phyloP scores from a whole-genome alignment of 106 monocot species.

The Vanilla planifolia region DNA sequence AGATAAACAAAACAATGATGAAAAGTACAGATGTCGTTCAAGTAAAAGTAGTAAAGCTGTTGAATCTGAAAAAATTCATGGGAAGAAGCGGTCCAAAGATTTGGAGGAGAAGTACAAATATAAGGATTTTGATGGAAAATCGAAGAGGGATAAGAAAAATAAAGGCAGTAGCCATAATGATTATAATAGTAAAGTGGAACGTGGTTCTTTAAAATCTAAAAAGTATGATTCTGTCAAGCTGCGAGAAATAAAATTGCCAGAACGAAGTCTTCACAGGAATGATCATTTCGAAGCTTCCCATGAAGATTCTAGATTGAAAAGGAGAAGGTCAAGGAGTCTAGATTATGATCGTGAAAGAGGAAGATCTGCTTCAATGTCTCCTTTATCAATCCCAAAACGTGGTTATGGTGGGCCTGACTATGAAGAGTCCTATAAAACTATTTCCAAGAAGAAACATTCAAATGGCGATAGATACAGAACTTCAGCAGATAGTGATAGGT shows the following conservation, averaged over 20 bases:
- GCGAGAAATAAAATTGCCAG: constrained; percentile 26
- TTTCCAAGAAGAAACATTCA: constrained; percentile 36
- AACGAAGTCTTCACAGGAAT: constrained; percentile 37
- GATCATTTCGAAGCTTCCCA: constrained; percentile 16
- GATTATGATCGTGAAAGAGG: constrained; percentile 36
- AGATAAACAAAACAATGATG: constrained; percentile 33
- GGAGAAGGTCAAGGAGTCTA: constrained; percentile 67
- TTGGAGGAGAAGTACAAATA: constrained; percentile 25
- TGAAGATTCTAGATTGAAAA: constrained; percentile 35
- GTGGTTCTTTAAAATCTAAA: constrained; percentile 23
- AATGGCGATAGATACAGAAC: constrained; percentile 38
- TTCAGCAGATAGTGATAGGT: constrained; percentile 27
- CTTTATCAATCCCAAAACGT: constrained; percentile 37
- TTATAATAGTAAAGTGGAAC: constrained; percentile 28
- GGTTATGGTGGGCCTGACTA: constrained; percentile 24
- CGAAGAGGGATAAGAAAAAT: constrained; percentile 31
- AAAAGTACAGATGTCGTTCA: constrained; percentile 20
- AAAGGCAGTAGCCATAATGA: constrained; percentile 21
- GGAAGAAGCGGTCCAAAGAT: constrained; percentile 31
- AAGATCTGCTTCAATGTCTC: constrained; percentile 44
- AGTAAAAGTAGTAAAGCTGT: constrained; percentile 21
- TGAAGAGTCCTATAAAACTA: constrained; percentile 32
- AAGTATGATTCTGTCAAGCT: constrained; percentile 37
- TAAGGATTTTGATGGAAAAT: constrained; percentile 20
- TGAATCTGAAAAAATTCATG: constrained; percentile 20